Conservation (phyloP, 2,329 filamentous ascomycete genomes). For the Chaetomium sp. region DNA sequence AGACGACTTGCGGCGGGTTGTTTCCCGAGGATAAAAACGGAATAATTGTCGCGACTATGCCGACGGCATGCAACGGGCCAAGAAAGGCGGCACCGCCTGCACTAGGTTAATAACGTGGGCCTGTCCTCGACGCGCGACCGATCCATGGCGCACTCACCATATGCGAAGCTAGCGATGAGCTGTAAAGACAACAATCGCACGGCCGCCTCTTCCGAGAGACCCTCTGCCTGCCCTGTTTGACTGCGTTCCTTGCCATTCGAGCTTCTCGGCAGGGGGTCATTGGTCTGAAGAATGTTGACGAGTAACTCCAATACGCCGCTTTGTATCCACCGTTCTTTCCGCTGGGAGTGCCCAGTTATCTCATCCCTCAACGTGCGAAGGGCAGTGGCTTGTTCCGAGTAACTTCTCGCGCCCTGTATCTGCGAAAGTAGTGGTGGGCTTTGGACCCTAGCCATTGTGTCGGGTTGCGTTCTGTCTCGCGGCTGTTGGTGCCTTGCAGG, state of each 20-base stretch:
- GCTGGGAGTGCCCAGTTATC: constrained; percentile 81
- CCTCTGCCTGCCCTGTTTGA: constrained; percentile 40
- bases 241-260: constrained; percentile 46
- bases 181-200: constrained; percentile 78
- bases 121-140: background rate
- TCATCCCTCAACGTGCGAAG: constrained; percentile 83
- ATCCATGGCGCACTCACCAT: constrained; percentile 58
- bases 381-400: constrained; percentile 57
- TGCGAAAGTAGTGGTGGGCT: constrained; percentile 58
- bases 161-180: constrained; percentile 81
- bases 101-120: background rate
- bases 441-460: constrained; percentile 56
- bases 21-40: constrained; percentile 66
- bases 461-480: background rate
- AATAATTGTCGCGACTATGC: constrained; percentile 69
- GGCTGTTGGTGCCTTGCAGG: constrained; percentile 1
- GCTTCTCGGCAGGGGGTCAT: constrained; percentile 39
- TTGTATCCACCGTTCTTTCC: constrained; percentile 77
- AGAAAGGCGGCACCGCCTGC: constrained; percentile 80
- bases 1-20: constrained; percentile 66
- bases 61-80: constrained; percentile 68
- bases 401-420: constrained; percentile 56
- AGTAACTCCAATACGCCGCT: constrained; percentile 67
- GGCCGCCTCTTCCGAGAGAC: constrained; percentile 64
- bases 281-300: constrained; percentile 49